Evolutionary conservation across 2,329 filamentous ascomycete genomes (phyloP), one percentile per base, ranked within the genome.

Genomic region (Sclerotinia spermophila): DNA sequence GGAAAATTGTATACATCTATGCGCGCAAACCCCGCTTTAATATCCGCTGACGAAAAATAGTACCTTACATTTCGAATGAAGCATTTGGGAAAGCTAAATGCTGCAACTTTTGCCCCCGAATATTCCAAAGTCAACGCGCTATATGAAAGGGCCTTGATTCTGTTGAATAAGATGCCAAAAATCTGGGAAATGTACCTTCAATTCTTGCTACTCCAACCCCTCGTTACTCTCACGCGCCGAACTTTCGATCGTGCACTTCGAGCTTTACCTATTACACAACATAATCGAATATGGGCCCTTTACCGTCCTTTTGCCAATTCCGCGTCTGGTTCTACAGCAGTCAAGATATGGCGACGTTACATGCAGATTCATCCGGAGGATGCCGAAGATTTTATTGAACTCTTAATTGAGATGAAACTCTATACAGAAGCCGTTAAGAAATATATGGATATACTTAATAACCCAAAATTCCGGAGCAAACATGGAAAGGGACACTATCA

Each of bases 171-270:
- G 83, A 99, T 99, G 96, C 96, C 96, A 35, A 88, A 89, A 75
- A 96, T 99, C 79, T 99, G 96, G 96, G 94, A 97, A 80, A 93
- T 98, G 89, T 99, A 97, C 80, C 89, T 99, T 73, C 87, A 87
- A 64, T 98, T 99, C 79, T 85, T 99, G 71, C 89, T 95, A 79
- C 89, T 92, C 78, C 96, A 99, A 80, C 96, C 96, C n/a, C 84
- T 96, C 68, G 89, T 99, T 72, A 97, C 95, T 11, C 86, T 89
- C 71, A 96, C 93, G 38, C 89, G 96, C 71, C 89, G 90, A 74
- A 93, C 93, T 0, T 99, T 99, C 82, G 95, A 99, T 82, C 90
- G 94, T 71, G 94, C 96, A 19, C 86, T 99, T 60, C 90, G 95
- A 73, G 95, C 96, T 8, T 85, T 99, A 55, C 96, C 96, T 2